Base-by-base conservation (phyloP, 2,329 filamentous ascomycete species). In the Colletotrichum sp. region DNA sequence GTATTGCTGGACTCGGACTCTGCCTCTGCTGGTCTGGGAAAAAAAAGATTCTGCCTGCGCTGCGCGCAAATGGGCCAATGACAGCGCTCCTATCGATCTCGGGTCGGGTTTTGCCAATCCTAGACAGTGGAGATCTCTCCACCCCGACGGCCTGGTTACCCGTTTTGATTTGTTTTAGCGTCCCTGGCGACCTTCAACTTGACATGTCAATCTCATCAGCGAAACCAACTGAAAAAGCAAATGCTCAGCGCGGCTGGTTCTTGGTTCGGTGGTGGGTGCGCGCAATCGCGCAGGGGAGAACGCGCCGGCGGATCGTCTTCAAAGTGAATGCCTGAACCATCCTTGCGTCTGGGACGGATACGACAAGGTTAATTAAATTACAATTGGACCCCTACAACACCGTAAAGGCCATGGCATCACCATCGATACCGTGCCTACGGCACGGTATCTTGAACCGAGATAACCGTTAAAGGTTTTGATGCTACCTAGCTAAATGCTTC, bases 41-140 rank as follows among this genome's bases (percentile, higher is more conserved):
- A 64, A 30, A 16, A 61, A 61, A 21, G 26, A 18, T 55, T 72
- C 70, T 72, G 69, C 69, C 57, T 68, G 57, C 57, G 63, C 55
- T 68, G 57, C 64, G 63, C 73, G 73, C 63, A 73, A 73, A 75
- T 28, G n/a, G 28, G 32, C 74, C 74, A 75, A 73, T 75, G 18
- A 16, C 24, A 36, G 12, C 9, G n/a, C 32, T 52, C 30, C 36
- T 30, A 15, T 73, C 71, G 32, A 68, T 57, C 58, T 48, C 43
- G 15, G 24, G 32, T 75, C 70, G 64, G 73, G 32, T 38, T 75
- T 68, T 43, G 30, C 69, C 73, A 24, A n/a, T 26, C 32, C 12
- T 16, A 12, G 61, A 64, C 21, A 34, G 71, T 61, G n/a, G n/a
- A 8, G 9, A 13, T 8, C 8, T 24, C n/a, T 55, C 67, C 65